Conservation (phyloP, 2,329 filamentous ascomycete species). For the Ophiostoma populinum region DNA sequence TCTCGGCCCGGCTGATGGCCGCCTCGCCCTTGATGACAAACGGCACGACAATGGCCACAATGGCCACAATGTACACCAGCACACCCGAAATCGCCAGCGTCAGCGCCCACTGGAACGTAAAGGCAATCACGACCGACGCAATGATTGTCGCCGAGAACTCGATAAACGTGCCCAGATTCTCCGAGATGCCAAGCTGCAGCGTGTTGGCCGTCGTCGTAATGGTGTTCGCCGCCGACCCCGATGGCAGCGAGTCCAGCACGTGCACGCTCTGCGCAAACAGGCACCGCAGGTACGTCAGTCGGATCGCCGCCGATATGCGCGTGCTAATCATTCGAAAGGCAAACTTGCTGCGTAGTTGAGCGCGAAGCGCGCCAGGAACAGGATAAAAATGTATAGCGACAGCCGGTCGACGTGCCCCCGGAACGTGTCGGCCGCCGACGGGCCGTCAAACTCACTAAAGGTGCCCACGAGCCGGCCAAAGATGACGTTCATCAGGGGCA, state of each 20-base stretch:
- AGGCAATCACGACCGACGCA: constrained; percentile 35
- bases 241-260: constrained; percentile 47
- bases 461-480: constrained; percentile 34
- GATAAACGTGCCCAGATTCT: constrained; percentile 41
- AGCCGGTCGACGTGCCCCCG: constrained; percentile 24
- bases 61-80: constrained; percentile 35
- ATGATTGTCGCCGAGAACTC: constrained; percentile 37
- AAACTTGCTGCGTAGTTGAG: constrained; percentile 40
- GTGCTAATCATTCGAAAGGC: constrained; percentile 44
- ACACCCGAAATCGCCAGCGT: constrained; percentile 40
- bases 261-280: constrained; percentile 50
- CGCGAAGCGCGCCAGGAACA: constrained; percentile 50
- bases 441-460: constrained; percentile 23
- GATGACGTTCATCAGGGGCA: constrained; percentile 42
- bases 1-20: constrained; percentile 32
- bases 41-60: constrained; percentile 31
- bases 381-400: constrained; percentile 48
- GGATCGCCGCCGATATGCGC: constrained; percentile 40
- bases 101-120: constrained; percentile 39
- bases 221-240: constrained; percentile 42
- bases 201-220: constrained; percentile 48
- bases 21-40: constrained; percentile 36
- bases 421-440: constrained; percentile 20
- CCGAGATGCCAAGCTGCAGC: constrained; percentile 47
- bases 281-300: constrained; percentile 45